A percentile compares a stretch with the other conserved stretches of the same genome.
phyloP scores from a whole-genome alignment of 495 filamentous ascomycete species.

The Evernia prunastri region DNA sequence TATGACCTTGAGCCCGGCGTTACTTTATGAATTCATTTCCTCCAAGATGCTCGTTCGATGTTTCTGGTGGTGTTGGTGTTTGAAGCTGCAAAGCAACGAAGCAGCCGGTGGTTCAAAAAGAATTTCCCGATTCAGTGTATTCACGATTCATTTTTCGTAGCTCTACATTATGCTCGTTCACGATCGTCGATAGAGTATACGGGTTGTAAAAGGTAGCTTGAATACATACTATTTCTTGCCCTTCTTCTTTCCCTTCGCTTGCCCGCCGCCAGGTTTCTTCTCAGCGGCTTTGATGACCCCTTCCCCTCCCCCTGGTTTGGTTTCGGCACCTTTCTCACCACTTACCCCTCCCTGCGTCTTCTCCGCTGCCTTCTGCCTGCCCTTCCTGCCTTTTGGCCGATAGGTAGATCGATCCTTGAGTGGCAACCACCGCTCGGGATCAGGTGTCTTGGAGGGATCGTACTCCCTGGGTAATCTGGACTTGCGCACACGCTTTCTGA shows the following conservation, averaged over 20 bases:
- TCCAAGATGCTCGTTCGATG: neutral
- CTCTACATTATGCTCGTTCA: neutral
- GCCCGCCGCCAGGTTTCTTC: conserved; percentile 37
- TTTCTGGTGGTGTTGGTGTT: neutral
- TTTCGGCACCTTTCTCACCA: conserved; percentile 60
- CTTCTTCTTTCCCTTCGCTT: conserved; percentile 61
- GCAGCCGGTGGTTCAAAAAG: neutral
- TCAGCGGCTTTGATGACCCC: conserved; percentile 35
- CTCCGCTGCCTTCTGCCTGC: conserved; percentile 69
- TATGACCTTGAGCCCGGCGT: neutral
- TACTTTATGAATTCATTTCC: neutral
- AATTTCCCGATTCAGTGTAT: neutral
- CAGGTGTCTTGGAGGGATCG: conserved; percentile 64
- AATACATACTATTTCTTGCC: conserved; percentile 59
- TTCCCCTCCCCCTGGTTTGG: conserved; percentile 51
- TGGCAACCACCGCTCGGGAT: conserved; percentile 90
- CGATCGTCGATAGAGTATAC: neutral
- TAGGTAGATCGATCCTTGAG: conserved; percentile 83
- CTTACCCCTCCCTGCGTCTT: conserved; percentile 80
- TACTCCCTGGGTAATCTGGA: conserved; percentile 71
- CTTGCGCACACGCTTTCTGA: conserved; percentile 61
- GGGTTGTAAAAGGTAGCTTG: neutral
- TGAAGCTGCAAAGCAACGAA: neutral
- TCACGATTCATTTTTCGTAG: neutral
- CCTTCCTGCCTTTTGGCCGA: conserved; percentile 83